Evolutionary conservation across 345 rosid genomes (phyloP), one percentile per base, ranked within the genome.

Genomic region (Aurinia saxatilis): DNA sequence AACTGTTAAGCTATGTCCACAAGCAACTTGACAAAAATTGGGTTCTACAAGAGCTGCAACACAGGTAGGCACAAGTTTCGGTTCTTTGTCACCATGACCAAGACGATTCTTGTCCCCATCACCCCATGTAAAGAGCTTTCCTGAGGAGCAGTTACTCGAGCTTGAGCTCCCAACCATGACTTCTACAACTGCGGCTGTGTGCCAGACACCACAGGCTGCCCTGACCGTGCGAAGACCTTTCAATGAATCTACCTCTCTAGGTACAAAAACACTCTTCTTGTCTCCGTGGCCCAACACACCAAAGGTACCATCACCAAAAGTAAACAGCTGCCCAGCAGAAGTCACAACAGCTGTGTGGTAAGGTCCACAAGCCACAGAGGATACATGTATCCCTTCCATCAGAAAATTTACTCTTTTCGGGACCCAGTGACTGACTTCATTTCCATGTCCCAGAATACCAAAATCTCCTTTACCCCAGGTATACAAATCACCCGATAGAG

Each of bases 41-140:
- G 97, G 96, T 50, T 90, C 99, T 65, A 86, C 97, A 57, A 87
- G 91, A 73, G 95, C 95, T 73, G 97, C 96, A 74, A 93, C 99
- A 70, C 88, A 84, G 39, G 97, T 90, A 68, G 99, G 99, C 70
- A 79, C 96, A 57, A 87, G 85, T 80, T 82, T 95, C 48, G 91
- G 67, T 78, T 90, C 99, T 79, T 86, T 95, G 81, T 95, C 91
- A 65, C 97, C 92, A 65, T 90, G 99, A 54, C 99, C 99, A 67
- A 95, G 99, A 54, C 96, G 85, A 60, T 79, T 81, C 71, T 95
- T 95, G 79, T 95, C 99, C 66, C 96, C 99, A 72, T 90, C 99
- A 41, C 99, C 99, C 99, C 99, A 95, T 6, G 96, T 95, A 75
- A 90, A 95, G 38, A 95, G 84, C 75, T 95, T 95, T 50, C 95